These are phyloP conservation scores for Fusarium austroafricanum DNA, from an alignment of 2,329 filamentous ascomycete species.

Conservation along the genomic window DNA sequence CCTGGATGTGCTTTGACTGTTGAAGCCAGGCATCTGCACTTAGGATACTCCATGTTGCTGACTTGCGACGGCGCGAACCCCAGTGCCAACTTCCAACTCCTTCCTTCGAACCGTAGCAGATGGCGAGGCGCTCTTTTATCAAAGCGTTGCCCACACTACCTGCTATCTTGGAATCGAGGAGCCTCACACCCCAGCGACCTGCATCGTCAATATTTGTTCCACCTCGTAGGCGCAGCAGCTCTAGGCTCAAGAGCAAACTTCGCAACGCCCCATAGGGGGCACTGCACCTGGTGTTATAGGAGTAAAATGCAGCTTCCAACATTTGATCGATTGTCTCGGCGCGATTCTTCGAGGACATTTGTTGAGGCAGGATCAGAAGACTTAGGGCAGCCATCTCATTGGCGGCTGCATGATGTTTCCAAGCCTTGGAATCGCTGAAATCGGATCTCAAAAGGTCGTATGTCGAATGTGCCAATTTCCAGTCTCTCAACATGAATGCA, in stretches of 20 bases:
- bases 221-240: slow-evolving; percentile 84
- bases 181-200: slow-evolving; percentile 82
- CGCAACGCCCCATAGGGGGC: slow-evolving; percentile 84
- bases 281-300: slow-evolving; percentile 86
- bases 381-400: slow-evolving; percentile 96
- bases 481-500: slow-evolving; percentile 96
- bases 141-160: slow-evolving; percentile 83
- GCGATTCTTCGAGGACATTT: slow-evolving; percentile 78
- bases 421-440: slow-evolving; percentile 95
- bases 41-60: slow-evolving; percentile 88
- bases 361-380: slow-evolving; percentile 80
- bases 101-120: slow-evolving; percentile 82
- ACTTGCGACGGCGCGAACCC: slow-evolving; percentile 83
- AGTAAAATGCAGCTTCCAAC: slow-evolving; percentile 91
- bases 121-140: slow-evolving; percentile 85
- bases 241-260: slow-evolving; percentile 78
- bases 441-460: slow-evolving; percentile 92
- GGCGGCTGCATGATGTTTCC: slow-evolving; percentile 92
- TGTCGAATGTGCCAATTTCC: slow-evolving; percentile 89
- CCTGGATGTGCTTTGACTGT: slow-evolving; percentile 80
- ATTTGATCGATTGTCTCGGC: slow-evolving; percentile 86
- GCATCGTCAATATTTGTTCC: slow-evolving; percentile 87
- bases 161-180: slow-evolving; percentile 82
- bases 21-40: slow-evolving; percentile 86
- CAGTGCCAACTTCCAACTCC: slow-evolving; percentile 74